Evolutionary conservation across 106 monocot genomes (phyloP), one percentile per base, ranked within the genome.

Genomic region (Gastrodia elata): DNA sequence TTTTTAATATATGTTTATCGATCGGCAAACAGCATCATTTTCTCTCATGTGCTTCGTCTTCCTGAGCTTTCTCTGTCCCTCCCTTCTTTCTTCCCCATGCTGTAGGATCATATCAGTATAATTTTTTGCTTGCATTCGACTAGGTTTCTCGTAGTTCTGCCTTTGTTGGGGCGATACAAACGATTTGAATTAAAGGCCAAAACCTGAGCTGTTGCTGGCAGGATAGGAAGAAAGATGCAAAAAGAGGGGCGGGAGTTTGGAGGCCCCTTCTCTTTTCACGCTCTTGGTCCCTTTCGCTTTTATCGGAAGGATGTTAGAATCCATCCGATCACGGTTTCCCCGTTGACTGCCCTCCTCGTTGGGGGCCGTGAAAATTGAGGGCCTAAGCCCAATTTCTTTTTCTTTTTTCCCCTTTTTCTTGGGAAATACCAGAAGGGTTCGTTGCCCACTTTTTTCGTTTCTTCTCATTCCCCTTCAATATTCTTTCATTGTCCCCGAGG

Each of bases 361-460:
- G 92, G 82, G 83, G 88, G 84, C 88, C 80, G 92, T 75, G 89
- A 85, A 81, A n/a, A n/a, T n/a, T n/a, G n/a, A n/a, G n/a, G n/a
- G n/a, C n/a, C n/a, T n/a, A n/a, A n/a, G n/a, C n/a, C n/a, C n/a
- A n/a, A n/a, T n/a, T n/a, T n/a, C n/a, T n/a, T n/a, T n/a, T n/a
- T n/a, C n/a, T n/a, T n/a, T n/a, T n/a, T n/a, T n/a, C n/a, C n/a
- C n/a, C n/a, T n/a, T n/a, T n/a, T n/a, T n/a, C n/a, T n/a, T n/a
- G n/a, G n/a, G n/a, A n/a, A n/a, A n/a, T n/a, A n/a, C n/a, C n/a
- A n/a, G n/a, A n/a, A n/a, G 77, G 72, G 46, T 42, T 35, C 24
- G 24, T 25, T 41, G 40, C 18, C 22, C 42, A 59, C 42, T 15
- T 18, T 6, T 74, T 28, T 34, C 15, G n/a, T 32, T 59, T 36